phyloP scores from a whole-genome alignment of 768 basidiomycete species.

The Kwoniella botswanensis region DNA sequence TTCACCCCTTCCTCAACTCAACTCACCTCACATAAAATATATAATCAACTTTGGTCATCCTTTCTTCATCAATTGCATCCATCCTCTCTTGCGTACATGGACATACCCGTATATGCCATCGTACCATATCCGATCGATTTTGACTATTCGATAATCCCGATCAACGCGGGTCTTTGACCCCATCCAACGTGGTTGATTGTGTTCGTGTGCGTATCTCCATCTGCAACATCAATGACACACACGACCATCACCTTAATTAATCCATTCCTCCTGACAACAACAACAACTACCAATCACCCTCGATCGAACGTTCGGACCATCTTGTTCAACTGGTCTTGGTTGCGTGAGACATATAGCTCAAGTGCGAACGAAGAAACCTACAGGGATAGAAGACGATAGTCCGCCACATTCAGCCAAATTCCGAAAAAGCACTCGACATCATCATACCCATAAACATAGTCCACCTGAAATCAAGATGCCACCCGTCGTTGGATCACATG shows the following conservation, averaged over 20 bases:
- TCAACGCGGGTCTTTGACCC: background rate
- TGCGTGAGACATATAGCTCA: background rate
- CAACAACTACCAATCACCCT: background rate
- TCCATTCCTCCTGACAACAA: background rate
- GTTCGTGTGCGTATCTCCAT: background rate
- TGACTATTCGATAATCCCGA: background rate
- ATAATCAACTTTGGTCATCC: background rate
- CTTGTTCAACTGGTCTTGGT: background rate
- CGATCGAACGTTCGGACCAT: background rate
- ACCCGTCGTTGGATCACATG: background rate
- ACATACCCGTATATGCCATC: background rate
- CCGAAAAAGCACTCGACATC: background rate
- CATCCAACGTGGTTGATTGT: background rate
- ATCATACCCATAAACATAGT: background rate
- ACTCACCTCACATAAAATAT: background rate
- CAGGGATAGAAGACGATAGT: background rate
- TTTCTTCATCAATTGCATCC: background rate
- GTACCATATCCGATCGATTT: too few relatives aligned
- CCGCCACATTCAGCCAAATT: background rate
- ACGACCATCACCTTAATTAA: background rate
- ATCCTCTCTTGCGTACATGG: background rate
- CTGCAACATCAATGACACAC: background rate
- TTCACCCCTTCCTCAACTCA: background rate
- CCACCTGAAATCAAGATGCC: conserved; percentile 1
- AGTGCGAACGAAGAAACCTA: background rate